Evolutionary conservation across 805 yeast species (phyloP).

Genomic region (Groenewaldozyma tartarivorans): DNA sequence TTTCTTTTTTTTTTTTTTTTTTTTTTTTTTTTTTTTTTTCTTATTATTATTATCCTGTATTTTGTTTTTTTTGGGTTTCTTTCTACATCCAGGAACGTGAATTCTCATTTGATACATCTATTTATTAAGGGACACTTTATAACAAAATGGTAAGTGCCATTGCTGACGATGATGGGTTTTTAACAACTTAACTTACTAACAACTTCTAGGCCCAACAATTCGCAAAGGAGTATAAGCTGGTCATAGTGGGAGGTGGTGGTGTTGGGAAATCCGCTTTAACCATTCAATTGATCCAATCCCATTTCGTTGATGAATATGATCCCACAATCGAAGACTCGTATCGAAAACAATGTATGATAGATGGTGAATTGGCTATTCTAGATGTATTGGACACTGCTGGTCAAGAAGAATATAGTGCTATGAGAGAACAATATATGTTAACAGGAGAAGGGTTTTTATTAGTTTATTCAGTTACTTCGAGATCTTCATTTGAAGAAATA

Average conservation of each 20-base stretch:
- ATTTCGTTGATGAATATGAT: conserved; percentile 95
- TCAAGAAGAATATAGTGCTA: conserved; percentile 91
- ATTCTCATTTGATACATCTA: too few species aligned
- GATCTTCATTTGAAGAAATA: conserved; percentile 78
- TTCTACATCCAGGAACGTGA: too few species aligned
- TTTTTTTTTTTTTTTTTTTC: too few species aligned
- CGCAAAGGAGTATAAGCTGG: conserved; percentile 70
- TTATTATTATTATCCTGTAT: too few species aligned
- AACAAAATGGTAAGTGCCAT: too few species aligned
- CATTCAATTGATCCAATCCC: conserved; percentile 87
- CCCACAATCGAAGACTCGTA: conserved; percentile 80
- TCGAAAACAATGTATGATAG: conserved; percentile 79
- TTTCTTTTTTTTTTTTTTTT: too few species aligned
- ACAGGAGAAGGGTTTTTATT: conserved; percentile 91
- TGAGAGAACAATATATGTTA: conserved; percentile 91
- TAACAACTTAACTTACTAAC: too few species aligned
- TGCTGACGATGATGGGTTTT: too few species aligned
- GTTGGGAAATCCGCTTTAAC: conserved; percentile 97
- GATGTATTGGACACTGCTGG: conserved; percentile 98
- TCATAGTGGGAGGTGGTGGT: conserved; percentile 98
- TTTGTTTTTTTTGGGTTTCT: too few species aligned
- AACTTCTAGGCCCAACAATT: conserved; percentile 6
- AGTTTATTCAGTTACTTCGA: conserved; percentile 77
- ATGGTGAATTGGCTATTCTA: conserved; percentile 62
- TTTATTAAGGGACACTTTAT: too few species aligned